Base-by-base conservation (phyloP, 176 grass and related monocot species). In the Phyllostachys edulis region DNA sequence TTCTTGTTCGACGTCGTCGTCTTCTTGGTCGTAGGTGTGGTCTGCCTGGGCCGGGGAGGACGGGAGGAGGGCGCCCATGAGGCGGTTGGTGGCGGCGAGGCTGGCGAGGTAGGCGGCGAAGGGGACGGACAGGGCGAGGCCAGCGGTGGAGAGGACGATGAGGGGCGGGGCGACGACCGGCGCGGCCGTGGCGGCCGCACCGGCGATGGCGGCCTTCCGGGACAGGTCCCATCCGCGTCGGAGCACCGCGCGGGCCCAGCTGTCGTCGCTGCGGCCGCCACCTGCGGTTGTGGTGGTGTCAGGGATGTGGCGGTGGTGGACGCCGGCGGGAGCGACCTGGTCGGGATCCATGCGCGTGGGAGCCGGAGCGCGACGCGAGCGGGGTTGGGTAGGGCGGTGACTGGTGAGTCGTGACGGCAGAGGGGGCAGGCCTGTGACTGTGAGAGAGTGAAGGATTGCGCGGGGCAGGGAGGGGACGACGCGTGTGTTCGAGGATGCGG, bases 21-120 rank as follows among this genome's bases (percentile, higher is more conserved):
- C 36, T 13, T 34, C 38, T n/a, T 20, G 11, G 45, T 51, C 20
- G 66, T 41, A 18, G 14, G 14, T 6, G 21, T 11, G 5, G 64
- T 6, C 37, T 13, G 59, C 29, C 5, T 26, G 27, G 2, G 42
- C 2, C 21, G 61, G 60, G 21, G 34, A 54, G n/a, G 46, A 14
- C 2, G 17, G 52, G 73, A 79, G 75, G 75, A 84, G 87, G 8
- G 67, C 47, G 36, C 20, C 39, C 67, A 56, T 67, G 18, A 84
- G 75, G 66, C 54, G 47, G 32, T 89, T 45, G 39, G 73, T 38
- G 87, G 63, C 67, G 36, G 76, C 74, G 67, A 88, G n/a, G 67
- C 54, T 73, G 87, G 80, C 67, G 24, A 84, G 80, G 80, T 78
- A 84, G 75, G 75, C 50, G 16, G 75, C 55, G 67, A 69, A 79